These are phyloP conservation scores for Millerozyma acaciae DNA, from an alignment of 805 yeast species.

Conservation along the genomic window DNA sequence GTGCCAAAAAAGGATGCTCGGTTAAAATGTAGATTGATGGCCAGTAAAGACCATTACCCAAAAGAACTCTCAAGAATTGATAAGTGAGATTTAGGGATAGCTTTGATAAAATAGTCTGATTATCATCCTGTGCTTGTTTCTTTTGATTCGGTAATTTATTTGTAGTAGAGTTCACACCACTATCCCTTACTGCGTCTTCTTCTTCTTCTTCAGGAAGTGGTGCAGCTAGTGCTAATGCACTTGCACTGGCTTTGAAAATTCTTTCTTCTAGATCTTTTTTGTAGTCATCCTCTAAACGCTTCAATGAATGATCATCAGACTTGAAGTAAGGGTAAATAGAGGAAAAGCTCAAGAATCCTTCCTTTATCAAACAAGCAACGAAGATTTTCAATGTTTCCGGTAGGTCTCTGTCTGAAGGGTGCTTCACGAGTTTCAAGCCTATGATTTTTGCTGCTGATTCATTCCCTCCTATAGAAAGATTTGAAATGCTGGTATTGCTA, in stretches of 20 bases:
- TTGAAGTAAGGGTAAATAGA: conserved; percentile 52
- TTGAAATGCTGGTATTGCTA: conserved; percentile 22
- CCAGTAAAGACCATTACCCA: conserved; percentile 58
- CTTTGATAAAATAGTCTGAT: conserved; percentile 12
- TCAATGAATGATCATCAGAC: conserved; percentile 50
- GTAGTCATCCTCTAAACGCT: conserved; percentile 39
- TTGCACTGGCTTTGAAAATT: conserved; percentile 59
- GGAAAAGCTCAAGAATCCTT: conserved; percentile 62
- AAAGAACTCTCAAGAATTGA: conserved; percentile 47
- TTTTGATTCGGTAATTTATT: conserved; percentile 10
- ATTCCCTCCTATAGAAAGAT: conserved; percentile 50
- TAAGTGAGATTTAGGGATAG: conserved; percentile 20
- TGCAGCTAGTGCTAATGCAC: conserved; percentile 84
- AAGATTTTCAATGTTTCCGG: conserved; percentile 44
- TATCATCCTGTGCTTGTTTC: conserved; percentile 7
- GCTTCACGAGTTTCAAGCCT: conserved; percentile 39
- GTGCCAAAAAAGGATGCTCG: conserved; percentile 58
- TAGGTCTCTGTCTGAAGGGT: conserved; percentile 26
- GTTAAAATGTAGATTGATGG: conserved; percentile 59
- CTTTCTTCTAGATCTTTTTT: conserved; percentile 49
- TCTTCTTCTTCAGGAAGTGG: conserved; percentile 71
- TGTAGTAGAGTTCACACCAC: neutral
- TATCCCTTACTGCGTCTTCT: conserved; percentile 29
- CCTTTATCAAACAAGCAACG: conserved; percentile 57
- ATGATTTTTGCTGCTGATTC: conserved; percentile 51